Evolutionary conservation across 805 yeast genomes (phyloP), one percentile per base, ranked within the genome.

Genomic region (Yarrowia keelungensis): DNA sequence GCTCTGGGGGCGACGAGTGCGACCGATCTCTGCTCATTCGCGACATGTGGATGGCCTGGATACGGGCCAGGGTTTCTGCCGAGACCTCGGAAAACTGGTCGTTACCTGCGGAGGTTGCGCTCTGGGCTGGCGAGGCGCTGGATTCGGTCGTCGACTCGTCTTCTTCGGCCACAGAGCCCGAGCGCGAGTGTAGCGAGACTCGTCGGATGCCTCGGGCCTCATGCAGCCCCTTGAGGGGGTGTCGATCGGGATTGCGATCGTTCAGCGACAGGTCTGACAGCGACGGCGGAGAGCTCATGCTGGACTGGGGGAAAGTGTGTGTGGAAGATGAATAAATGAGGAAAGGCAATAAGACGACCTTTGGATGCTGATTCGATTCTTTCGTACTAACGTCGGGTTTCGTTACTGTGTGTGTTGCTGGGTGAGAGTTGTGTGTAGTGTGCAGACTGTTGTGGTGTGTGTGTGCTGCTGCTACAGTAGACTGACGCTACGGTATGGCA

Each of bases 21-120:
- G 73, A 79, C 75, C 49, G 79, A 75, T 8, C 73, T 64, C 80
- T 79, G 61, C 80, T 79, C 69, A 86, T 87, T 72, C 97, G 84
- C 74, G 89, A 87, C 71, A 91, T 92, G 77, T 92, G 97, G 74
- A 93, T 90, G 0, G 97, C 97, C 76, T 90, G 80, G 45, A 93
- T 83, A 71, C 95, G 82, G 0, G 97, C 97, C 77, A 92, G 97
- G 49, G 92, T 85, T 71, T 90, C 94, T 11, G 95, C 88, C 73
- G 80, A 75, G 47, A 76, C 65, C 10, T 43, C 51, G 4, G 51
- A 32, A 5, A 32, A 12, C 36, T 22, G 38, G 26, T 42, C 41
- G 2, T 22, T n/a, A n/a, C 50, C 32, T 3, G 32, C 32, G 32
- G 32, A 26, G 32, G 32, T 26, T 26, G 32, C 32, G 32, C 32